Percentiles rank a stretch among this genome's conserved stretches.
These are phyloP conservation scores for Chaetomiaceae sp. DNA, from an alignment of 2,329 filamentous ascomycete species.

Conservation along the genomic window DNA sequence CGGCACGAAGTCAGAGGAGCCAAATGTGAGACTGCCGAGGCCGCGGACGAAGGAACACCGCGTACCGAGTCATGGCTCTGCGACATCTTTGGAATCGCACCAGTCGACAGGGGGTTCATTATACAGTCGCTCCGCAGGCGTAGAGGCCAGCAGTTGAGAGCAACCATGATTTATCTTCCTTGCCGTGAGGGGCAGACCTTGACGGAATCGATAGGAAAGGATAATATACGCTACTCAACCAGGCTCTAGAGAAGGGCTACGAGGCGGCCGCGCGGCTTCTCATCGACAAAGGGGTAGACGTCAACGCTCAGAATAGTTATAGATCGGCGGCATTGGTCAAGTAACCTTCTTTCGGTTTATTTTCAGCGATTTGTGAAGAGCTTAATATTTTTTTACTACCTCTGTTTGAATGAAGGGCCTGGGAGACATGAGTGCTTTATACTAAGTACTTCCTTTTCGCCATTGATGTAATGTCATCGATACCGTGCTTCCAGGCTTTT, in stretches of 20 bases:
- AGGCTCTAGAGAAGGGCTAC: too few relatives aligned
- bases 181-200: too few relatives aligned
- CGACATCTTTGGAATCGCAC: background rate
- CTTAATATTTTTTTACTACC: constrained; percentile 2
- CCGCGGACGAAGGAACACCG: background rate
- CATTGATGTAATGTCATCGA: background rate
- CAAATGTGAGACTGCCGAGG: background rate
- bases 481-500: too few relatives aligned
- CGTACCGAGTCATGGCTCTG: background rate
- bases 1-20: background rate
- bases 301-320: too few relatives aligned
- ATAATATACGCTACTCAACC: too few relatives aligned
- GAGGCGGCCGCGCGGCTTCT: too few relatives aligned
- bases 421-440: constrained; percentile 11
- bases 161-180: too few relatives aligned
- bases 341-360: constrained; percentile 7
- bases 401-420: constrained; percentile 8
- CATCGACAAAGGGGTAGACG: too few relatives aligned
- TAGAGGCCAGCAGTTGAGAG: background rate
- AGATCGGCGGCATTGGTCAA: background rate
- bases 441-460: constrained; percentile 9
- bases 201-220: too few relatives aligned
- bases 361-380: constrained; percentile 2
- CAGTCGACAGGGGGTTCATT: background rate
- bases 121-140: background rate